These are phyloP conservation scores for Pseudogymnoascus sp. DNA, from an alignment of 2,329 filamentous ascomycete genomes.

Conservation along the genomic window DNA sequence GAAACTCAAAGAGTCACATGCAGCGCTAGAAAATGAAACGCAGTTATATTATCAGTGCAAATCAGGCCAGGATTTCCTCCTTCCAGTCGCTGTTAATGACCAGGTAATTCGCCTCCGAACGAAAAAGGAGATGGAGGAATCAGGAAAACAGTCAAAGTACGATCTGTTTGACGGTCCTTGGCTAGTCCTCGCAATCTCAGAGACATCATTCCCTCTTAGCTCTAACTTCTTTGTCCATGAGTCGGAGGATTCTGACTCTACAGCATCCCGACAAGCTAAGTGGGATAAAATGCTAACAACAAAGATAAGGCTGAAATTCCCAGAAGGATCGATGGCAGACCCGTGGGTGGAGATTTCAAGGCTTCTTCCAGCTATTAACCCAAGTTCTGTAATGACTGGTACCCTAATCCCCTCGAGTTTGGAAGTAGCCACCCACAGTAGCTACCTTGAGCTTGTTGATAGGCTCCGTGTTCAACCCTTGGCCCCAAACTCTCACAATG, in stretches of 20 bases:
- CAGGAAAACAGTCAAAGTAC: neutral
- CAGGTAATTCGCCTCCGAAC: neutral
- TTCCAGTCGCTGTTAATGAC: neutral
- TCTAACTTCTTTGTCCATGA: neutral
- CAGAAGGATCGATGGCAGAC: neutral
- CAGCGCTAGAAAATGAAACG: neutral
- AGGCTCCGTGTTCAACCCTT: neutral
- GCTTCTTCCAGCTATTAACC: slow-evolving; percentile 6
- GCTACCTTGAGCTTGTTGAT: neutral
- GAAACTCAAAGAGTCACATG: neutral
- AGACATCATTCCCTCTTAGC: neutral
- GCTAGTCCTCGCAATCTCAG: neutral
- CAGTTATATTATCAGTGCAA: neutral
- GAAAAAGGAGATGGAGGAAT: neutral
- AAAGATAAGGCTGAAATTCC: slow-evolving; percentile 1
- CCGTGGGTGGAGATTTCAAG: slow-evolving; percentile 4
- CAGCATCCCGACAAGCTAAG: neutral
- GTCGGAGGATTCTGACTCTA: neutral
- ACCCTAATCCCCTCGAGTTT: neutral
- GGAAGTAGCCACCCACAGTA: neutral
- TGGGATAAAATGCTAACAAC: slow-evolving; percentile 9
- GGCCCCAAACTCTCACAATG: neutral
- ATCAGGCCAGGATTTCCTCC: neutral
- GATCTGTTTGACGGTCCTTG: slow-evolving; percentile 10
- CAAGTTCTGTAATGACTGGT: neutral